Conservation (phyloP, 371 early-diverging fungal species). For the Mortierella polycephala region DNA sequence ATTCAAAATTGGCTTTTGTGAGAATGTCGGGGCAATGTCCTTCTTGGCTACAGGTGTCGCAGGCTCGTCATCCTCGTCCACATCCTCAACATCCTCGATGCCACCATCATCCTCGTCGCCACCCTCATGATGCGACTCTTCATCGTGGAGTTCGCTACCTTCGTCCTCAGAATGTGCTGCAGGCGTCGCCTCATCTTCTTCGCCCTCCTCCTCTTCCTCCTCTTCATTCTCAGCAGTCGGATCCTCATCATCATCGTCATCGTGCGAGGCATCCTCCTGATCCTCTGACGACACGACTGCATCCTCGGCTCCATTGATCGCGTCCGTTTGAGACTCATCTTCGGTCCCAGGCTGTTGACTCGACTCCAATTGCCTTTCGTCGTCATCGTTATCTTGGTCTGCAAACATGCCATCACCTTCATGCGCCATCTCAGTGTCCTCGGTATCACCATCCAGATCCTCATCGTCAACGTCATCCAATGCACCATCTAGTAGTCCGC, state of each 20-base stretch:
- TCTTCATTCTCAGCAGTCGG: constrained; percentile 23
- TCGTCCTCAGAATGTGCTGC: constrained; percentile 34
- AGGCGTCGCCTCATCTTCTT: constrained; percentile 30
- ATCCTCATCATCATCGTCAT: constrained; percentile 18
- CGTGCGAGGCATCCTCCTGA: constrained; percentile 7
- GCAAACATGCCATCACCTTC: neutral
- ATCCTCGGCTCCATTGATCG: too few species aligned
- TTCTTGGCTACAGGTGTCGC: constrained; percentile 22
- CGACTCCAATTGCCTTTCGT: constrained; percentile 9
- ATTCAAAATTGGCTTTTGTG: constrained; percentile 44
- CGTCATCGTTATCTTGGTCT: constrained; percentile 33
- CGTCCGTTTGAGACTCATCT: constrained; percentile 9
- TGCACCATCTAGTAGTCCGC: constrained; percentile 32
- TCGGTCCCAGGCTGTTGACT: constrained; percentile 3
- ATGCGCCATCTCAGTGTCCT: constrained; percentile 18
- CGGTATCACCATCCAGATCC: constrained; percentile 36
- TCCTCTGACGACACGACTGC: constrained; percentile 15
- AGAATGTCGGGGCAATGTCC: constrained; percentile 6
- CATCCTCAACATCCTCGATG: constrained; percentile 23
- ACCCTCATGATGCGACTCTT: constrained; percentile 28
- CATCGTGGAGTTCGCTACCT: constrained; percentile 22
- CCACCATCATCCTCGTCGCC: constrained; percentile 37
- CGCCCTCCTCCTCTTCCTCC: constrained; percentile 23
- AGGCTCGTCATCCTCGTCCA: constrained; percentile 9
- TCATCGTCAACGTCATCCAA: constrained; percentile 40